phyloP scores from a whole-genome alignment of 805 yeast genomes.

The Teunomyces kruisii region DNA sequence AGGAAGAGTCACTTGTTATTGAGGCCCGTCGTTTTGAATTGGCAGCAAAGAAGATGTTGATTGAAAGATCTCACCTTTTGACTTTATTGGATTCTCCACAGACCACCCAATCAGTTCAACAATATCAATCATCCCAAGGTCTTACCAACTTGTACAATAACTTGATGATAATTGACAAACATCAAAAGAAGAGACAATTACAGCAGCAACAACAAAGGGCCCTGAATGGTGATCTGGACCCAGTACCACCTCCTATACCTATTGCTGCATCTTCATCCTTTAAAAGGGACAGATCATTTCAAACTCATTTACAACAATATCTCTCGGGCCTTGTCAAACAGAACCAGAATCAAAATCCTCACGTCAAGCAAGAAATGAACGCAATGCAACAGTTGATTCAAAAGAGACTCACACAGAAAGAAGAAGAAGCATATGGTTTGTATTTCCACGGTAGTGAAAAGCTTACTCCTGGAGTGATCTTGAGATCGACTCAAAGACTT shows the following conservation, averaged over 20 bases:
- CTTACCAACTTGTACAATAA: slow-evolving; percentile 81
- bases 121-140: slow-evolving; percentile 83
- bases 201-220: slow-evolving; percentile 29
- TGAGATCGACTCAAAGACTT: slow-evolving; percentile 63
- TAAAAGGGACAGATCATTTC: slow-evolving; percentile 40
- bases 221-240: slow-evolving; percentile 28
- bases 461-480: slow-evolving; percentile 73
- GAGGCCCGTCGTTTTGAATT: slow-evolving; percentile 92
- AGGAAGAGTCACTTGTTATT: slow-evolving; percentile 89
- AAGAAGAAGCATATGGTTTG: slow-evolving; percentile 83
- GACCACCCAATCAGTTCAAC: slow-evolving; percentile 67
- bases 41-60: slow-evolving; percentile 83
- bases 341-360: slow-evolving; percentile 24
- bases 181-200: slow-evolving; percentile 52
- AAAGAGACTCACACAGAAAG: slow-evolving; percentile 65
- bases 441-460: slow-evolving; percentile 69
- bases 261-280: slow-evolving; percentile 54
- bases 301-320: slow-evolving; percentile 46
- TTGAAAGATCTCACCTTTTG: slow-evolving; percentile 77
- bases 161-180: slow-evolving; percentile 67
- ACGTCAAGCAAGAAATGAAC: slow-evolving; percentile 34
- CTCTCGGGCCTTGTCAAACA: slow-evolving; percentile 37
- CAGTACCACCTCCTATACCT: slow-evolving; percentile 59
- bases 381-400: slow-evolving; percentile 46
- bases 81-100: slow-evolving; percentile 87